Base-by-base conservation (phyloP, 1,139 yeast species). In the Yamadazyma diddensiae region DNA sequence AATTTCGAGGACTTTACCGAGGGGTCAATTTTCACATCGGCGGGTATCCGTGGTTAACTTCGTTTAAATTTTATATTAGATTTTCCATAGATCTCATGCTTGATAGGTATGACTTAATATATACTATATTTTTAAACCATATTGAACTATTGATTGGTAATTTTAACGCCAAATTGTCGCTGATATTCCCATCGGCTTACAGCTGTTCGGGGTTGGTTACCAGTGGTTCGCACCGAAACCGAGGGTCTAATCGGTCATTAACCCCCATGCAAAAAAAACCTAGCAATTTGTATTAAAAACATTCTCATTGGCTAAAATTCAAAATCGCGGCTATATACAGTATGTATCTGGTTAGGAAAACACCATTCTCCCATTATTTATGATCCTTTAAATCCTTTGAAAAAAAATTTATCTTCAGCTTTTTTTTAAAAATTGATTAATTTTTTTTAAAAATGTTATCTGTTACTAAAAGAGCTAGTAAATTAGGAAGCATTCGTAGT, bases 401-500 rank as follows among this genome's bases (percentile, higher is more conserved):
- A 15, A 15, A 32, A 32, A 32, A 32, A 19, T 25, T 27, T 32
- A 18, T 22, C 14, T 21, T 20, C 11, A 28, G 21, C 12, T 30
- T 30, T 25, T 33, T 30, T 36, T 30, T 33, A n/a, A n/a, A n/a
- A 29, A 24, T 20, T 23, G 21, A 14, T 24, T 38, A 17, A 17
- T 17, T 21, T 15, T 28, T 37, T 45, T 34, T 11, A 10, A 37
- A 17, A 30, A 65, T 65, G 72, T 66, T 65, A 52, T 62, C 70
- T 41, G 66, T 63, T 45, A 52, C 64, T 36, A 65, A 65, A 62
- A 51, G 50, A 41, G 50, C 52, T 29, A 38, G 55, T 36, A 61
- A 55, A 45, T 52, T 57, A 34, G 65, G 68, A 47, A 52, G 67
- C 38, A 53, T 65, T 42, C 84, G 94, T 73, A 80, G 85, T 47